phyloP scores from a whole-genome alignment of 805 yeast species.

The Suhomyces sp. region DNA sequence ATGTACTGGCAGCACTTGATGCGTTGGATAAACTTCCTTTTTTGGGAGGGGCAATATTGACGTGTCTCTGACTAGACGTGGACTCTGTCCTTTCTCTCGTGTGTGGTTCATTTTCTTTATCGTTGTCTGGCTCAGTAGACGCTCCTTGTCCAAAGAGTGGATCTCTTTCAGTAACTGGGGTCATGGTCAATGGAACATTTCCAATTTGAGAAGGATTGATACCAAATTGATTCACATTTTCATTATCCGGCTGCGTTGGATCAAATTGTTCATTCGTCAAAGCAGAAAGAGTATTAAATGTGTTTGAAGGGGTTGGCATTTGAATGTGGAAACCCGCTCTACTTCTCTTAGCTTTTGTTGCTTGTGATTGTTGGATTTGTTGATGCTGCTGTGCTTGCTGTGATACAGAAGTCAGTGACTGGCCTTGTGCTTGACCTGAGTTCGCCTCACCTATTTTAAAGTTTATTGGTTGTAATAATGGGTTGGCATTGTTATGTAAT shows the following conservation, averaged over 20 bases:
- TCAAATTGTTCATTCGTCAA: constrained; percentile 32
- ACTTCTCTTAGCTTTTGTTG: constrained; percentile 36
- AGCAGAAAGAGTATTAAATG: constrained; percentile 35
- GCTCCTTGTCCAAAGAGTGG: constrained; percentile 7
- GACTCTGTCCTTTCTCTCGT: constrained; percentile 5
- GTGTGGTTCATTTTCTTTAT: constrained; percentile 1
- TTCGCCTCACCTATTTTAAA: constrained; percentile 27
- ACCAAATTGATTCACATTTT: constrained; percentile 67
- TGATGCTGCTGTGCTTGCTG: constrained; percentile 5
- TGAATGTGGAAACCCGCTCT: constrained; percentile 63
- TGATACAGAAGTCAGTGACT: background rate
- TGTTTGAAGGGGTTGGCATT: constrained; percentile 68
- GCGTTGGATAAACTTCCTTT: constrained; percentile 2
- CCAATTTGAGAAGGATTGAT: constrained; percentile 52
- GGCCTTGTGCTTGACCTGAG: background rate
- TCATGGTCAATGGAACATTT: constrained; percentile 65
- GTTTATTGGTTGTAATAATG: constrained; percentile 57
- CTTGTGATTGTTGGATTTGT: constrained; percentile 3
- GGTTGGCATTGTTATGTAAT: constrained; percentile 42
- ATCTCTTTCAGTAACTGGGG: constrained; percentile 70
- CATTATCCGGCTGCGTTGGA: constrained; percentile 19
- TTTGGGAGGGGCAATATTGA: constrained; percentile 1
- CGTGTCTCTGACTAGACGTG: background rate
- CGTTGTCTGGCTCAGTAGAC: too few species aligned
- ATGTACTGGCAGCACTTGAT: constrained; percentile 2